Conservation (phyloP, 2,329 filamentous ascomycete genomes). For the Ophiostoma ulmi region DNA sequence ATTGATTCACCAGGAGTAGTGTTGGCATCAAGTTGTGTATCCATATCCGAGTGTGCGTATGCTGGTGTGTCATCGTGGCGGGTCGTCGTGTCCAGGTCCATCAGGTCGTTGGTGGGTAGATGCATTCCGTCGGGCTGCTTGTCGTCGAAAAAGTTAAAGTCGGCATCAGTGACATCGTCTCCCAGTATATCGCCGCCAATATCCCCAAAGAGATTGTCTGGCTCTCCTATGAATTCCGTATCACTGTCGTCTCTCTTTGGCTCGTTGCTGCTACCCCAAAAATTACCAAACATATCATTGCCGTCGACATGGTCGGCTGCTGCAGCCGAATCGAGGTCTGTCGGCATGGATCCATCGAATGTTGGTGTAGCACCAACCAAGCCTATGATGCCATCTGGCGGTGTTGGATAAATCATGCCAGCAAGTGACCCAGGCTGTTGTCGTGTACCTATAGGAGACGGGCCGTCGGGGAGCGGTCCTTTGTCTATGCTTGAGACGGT, state of each 20-base stretch:
- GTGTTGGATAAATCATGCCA: conserved; percentile 60
- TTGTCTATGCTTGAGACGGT: conserved; percentile 19
- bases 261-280: conserved; percentile 44
- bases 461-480: conserved; percentile 19
- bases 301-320: conserved; percentile 28
- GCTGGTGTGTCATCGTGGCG: background rate
- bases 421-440: conserved; percentile 41
- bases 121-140: conserved; percentile 36
- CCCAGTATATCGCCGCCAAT: conserved; percentile 65
- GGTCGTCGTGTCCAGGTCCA: conserved; percentile 20
- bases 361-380: conserved; percentile 50
- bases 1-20: background rate
- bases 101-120: conserved; percentile 14
- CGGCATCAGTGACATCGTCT: conserved; percentile 74
- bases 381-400: conserved; percentile 60
- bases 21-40: background rate
- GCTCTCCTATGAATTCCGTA: conserved; percentile 42
- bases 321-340: conserved; percentile 38
- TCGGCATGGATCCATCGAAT: conserved; percentile 46
- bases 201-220: conserved; percentile 61
- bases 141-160: conserved; percentile 82
- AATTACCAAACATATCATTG: conserved; percentile 35
- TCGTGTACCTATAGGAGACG: conserved; percentile 48
- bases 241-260: conserved; percentile 43
- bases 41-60: conserved; percentile 4